phyloP scores from a whole-genome alignment of 2,329 filamentous ascomycete species.

The Diplodia intermedia region DNA sequence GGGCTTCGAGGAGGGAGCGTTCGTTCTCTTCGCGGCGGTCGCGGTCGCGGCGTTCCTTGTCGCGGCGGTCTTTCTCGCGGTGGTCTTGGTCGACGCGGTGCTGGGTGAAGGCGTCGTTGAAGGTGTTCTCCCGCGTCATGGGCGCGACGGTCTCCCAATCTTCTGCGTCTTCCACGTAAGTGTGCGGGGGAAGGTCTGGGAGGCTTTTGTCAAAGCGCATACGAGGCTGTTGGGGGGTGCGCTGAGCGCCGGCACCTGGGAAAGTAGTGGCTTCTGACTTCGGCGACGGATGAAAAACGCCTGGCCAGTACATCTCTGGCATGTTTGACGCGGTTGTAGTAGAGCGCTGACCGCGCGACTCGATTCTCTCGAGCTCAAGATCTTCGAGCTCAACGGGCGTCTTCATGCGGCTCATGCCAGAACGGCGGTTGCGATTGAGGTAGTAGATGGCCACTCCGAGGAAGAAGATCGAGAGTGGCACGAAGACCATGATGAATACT shows the following conservation, averaged over 20 bases:
- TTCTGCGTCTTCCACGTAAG: not conserved
- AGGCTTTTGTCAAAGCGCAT: slow-evolving; percentile 4
- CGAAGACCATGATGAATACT: slow-evolving; percentile 4
- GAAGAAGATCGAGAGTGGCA: slow-evolving; percentile 4
- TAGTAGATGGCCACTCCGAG: slow-evolving; percentile 6
- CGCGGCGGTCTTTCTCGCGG: slow-evolving; percentile 45
- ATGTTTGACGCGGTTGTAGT: not conserved
- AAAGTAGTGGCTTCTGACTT: not conserved
- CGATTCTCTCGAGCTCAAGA: not conserved
- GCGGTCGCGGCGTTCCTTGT: slow-evolving; percentile 60
- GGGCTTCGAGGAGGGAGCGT: not conserved
- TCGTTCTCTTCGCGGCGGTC: slow-evolving; percentile 48
- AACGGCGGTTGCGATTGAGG: slow-evolving; percentile 13
- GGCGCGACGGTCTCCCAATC: slow-evolving; percentile 5
- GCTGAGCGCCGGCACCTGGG: not conserved
- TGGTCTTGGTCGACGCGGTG: slow-evolving; percentile 51
- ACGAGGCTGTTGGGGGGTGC: not conserved
- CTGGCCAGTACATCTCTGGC: slow-evolving; percentile 15
- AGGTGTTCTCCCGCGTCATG: not conserved
- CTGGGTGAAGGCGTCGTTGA: slow-evolving; percentile 45
- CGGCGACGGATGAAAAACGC: not conserved
- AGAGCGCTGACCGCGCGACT: not conserved
- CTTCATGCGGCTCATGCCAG: not conserved
- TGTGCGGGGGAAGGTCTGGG: not conserved
- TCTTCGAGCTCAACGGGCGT: slow-evolving; percentile 8